A percentile compares a stretch with the other conserved stretches of the same genome.
Evolutionary conservation across 768 basidiomycete genomes (phyloP).

Genomic region (Leccinum boreale): DNA sequence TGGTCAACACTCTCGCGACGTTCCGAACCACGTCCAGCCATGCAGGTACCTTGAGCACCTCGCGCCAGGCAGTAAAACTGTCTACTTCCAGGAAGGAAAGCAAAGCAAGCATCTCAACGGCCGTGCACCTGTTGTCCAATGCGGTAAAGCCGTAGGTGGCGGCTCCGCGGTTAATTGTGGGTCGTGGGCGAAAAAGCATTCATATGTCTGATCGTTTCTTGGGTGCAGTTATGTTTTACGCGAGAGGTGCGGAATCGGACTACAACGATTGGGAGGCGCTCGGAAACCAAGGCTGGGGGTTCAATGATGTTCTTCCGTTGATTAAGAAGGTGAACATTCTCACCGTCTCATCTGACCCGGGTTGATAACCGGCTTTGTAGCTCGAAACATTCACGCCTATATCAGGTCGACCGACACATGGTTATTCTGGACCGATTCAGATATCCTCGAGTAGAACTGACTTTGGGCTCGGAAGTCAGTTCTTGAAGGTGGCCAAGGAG

Average conservation of each 20-base stretch:
- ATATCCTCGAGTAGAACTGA: constrained; percentile 11
- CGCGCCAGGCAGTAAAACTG: constrained; percentile 22
- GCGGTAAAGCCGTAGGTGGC: constrained; percentile 56
- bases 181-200: constrained; percentile 1
- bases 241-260: constrained; percentile 56
- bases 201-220: background rate
- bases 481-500: constrained; percentile 40
- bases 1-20: constrained; percentile 48
- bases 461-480: constrained; percentile 35
- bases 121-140: constrained; percentile 42
- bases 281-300: constrained; percentile 60
- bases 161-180: constrained; percentile 61
- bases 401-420: constrained; percentile 34
- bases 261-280: constrained; percentile 57
- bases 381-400: constrained; percentile 34
- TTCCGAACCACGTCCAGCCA: constrained; percentile 49
- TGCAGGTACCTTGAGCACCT: constrained; percentile 47
- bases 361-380: constrained; percentile 45
- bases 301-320: constrained; percentile 52
- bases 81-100: constrained; percentile 27
- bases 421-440: constrained; percentile 30
- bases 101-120: constrained; percentile 43
- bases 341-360: background rate
- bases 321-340: constrained; percentile 45
- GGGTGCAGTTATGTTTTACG: constrained; percentile 45